Percentiles rank a stretch among this genome's conserved stretches.
Evolutionary conservation across 805 yeast species (phyloP).

Genomic region (Hanseniaspora occidentalis): DNA sequence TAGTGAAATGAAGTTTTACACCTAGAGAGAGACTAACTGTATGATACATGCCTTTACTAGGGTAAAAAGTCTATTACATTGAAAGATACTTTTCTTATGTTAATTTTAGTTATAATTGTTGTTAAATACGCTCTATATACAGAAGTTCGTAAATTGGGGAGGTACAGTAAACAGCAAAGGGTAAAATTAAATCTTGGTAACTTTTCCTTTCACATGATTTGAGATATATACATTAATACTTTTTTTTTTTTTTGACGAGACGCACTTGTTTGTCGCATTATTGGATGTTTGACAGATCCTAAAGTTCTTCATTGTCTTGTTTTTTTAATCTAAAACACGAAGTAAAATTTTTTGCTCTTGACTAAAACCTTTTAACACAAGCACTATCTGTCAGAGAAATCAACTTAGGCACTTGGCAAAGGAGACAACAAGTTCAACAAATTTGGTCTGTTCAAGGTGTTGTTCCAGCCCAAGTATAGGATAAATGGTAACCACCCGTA

Average conservation of each 20-base stretch:
- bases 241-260: neutral
- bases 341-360: neutral
- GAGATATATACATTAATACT: neutral
- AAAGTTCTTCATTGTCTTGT: neutral
- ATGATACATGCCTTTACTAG: no score
- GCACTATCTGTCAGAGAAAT: no score
- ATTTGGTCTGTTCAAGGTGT: slow-evolving; percentile 74
- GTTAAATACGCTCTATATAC: neutral
- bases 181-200: no score
- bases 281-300: no score
- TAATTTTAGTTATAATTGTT: neutral
- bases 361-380: no score
- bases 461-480: slow-evolving; percentile 78
- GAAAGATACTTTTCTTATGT: no score
- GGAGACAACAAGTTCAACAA: slow-evolving; percentile 37
- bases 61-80: no score
- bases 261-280: no score
- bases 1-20: no score
- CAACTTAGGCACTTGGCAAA: slow-evolving; percentile 24
- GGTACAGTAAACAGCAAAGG: no score
- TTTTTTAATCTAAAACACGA: neutral
- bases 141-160: neutral
- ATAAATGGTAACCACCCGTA: slow-evolving; percentile 97
- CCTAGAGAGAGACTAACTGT: no score
- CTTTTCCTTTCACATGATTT: no score